phyloP scores from a whole-genome alignment of 192 early-diverging fungal species.

The Geosiphon pyriformis region DNA sequence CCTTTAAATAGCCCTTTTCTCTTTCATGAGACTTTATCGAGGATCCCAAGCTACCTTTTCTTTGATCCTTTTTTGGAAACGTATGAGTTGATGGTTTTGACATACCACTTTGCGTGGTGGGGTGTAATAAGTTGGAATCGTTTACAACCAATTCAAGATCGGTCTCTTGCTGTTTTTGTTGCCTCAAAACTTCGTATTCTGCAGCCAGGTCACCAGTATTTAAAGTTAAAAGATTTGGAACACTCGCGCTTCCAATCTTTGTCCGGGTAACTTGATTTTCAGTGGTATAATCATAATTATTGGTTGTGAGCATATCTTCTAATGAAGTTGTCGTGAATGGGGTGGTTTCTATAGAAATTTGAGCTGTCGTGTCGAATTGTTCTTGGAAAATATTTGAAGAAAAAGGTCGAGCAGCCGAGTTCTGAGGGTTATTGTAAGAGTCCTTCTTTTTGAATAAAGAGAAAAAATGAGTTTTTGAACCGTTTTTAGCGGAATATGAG shows the following conservation, averaged over 20 bases:
- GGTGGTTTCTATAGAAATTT: not conserved
- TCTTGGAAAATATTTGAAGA: not conserved
- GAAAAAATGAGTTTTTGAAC: slow-evolving; percentile 4
- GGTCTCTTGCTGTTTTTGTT: not conserved
- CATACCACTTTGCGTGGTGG: not conserved
- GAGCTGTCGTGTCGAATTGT: not conserved
- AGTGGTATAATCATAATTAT: slow-evolving; percentile 6
- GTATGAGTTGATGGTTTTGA: slow-evolving; percentile 1
- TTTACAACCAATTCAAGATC: too few species aligned
- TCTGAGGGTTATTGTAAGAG: not conserved
- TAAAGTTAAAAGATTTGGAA: slow-evolving; percentile 8
- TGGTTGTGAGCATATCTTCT: not conserved
- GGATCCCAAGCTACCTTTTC: slow-evolving; percentile 11
- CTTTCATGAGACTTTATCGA: not conserved
- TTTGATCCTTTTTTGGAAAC: not conserved
- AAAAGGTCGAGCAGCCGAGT: not conserved
- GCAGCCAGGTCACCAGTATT: slow-evolving; percentile 3
- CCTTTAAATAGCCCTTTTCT: slow-evolving; percentile 14
- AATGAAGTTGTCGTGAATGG: not conserved
- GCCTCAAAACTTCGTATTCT: slow-evolving; percentile 11
- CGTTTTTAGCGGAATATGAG: not conserved
- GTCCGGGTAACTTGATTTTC: slow-evolving; percentile 2
- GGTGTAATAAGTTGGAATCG: too few species aligned
- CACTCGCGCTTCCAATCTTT: slow-evolving; percentile 11
- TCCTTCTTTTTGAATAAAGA: slow-evolving; percentile 22